Percentiles rank a stretch among this genome's conserved stretches.
Conservation (phyloP, 129 eudicot species). For the Flaveria linearis region DNA sequence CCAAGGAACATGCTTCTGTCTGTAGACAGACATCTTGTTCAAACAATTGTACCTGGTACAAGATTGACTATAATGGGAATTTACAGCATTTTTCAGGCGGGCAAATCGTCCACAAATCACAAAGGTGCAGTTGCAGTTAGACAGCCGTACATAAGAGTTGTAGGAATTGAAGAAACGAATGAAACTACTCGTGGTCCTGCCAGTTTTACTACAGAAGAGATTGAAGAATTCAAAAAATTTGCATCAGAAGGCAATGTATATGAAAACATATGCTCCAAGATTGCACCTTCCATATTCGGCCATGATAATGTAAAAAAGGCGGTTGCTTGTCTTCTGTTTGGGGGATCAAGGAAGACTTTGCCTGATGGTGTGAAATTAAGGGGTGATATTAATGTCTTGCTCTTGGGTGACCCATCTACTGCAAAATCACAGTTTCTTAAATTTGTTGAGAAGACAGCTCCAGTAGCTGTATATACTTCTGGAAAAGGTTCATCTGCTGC, state of each 20-base stretch:
- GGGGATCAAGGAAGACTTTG: slow-evolving; percentile 92
- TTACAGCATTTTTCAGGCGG: slow-evolving; percentile 92
- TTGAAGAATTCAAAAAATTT: slow-evolving; percentile 92
- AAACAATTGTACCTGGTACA: slow-evolving; percentile 97
- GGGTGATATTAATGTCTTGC: slow-evolving; percentile 97
- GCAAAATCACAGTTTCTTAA: slow-evolving; percentile 99
- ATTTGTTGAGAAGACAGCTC: slow-evolving; percentile 99
- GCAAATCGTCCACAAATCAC: slow-evolving; percentile 75
- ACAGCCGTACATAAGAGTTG: slow-evolving; percentile 95
- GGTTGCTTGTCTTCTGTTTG: slow-evolving; percentile 89
- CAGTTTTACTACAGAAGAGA: slow-evolving; percentile 84
- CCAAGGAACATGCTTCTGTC: slow-evolving; percentile 96
- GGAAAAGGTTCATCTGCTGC: slow-evolving; percentile 99
- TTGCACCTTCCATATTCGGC: slow-evolving; percentile 98
- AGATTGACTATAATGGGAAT: slow-evolving; percentile 96
- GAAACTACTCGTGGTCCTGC: slow-evolving; percentile 90
- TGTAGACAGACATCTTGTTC: slow-evolving; percentile 93
- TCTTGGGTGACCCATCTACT: slow-evolving; percentile 97
- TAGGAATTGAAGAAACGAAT: slow-evolving; percentile 86
- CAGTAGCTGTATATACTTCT: slow-evolving; percentile 94
- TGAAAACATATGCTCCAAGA: slow-evolving; percentile 77
- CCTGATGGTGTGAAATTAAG: slow-evolving; percentile 97
- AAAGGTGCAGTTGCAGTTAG: slow-evolving; percentile 98
- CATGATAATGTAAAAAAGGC: slow-evolving; percentile 88
- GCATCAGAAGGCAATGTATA: slow-evolving; percentile 76